A percentile compares a stretch with the other conserved stretches of the same genome.
These are phyloP conservation scores for Xylaria acuta DNA, from an alignment of 495 filamentous ascomycete species.

Conservation along the genomic window DNA sequence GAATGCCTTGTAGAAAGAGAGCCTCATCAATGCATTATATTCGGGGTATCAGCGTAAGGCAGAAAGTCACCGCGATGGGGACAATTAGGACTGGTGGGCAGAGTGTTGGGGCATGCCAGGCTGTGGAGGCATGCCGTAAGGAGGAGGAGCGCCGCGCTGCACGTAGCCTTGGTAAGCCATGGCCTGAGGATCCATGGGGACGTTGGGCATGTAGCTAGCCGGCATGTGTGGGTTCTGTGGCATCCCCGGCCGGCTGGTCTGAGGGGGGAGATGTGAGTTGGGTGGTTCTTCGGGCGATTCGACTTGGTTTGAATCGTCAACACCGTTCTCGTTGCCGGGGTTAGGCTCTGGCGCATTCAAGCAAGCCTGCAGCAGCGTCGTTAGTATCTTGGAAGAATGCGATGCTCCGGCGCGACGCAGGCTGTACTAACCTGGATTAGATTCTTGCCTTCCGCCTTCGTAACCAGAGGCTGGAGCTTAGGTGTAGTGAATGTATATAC, in stretches of 20 bases:
- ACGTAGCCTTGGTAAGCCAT: slow-evolving; percentile 69
- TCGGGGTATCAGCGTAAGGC: slow-evolving; percentile 56
- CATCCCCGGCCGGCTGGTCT: slow-evolving; percentile 57
- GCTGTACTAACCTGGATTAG: slow-evolving; percentile 84
- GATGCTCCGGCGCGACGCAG: slow-evolving; percentile 16
- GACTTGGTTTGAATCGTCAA: slow-evolving; percentile 71
- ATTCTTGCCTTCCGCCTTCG: slow-evolving; percentile 99
- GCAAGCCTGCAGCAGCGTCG: slow-evolving; percentile 71
- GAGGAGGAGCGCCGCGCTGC: slow-evolving; percentile 47
- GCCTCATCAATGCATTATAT: slow-evolving; percentile 58
- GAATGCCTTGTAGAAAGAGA: slow-evolving; percentile 46
- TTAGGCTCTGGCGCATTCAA: slow-evolving; percentile 96
- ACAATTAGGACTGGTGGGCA: slow-evolving; percentile 51
- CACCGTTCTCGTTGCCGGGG: slow-evolving; percentile 84
- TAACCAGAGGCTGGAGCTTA: slow-evolving; percentile 97
- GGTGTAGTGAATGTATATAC: slow-evolving; percentile 99
- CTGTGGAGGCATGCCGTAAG: slow-evolving; percentile 60
- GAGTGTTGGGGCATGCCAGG: slow-evolving; percentile 61
- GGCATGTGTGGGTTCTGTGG: slow-evolving; percentile 59
- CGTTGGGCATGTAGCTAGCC: slow-evolving; percentile 57
- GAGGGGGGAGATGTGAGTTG: slow-evolving; percentile 64
- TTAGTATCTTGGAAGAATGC: slow-evolving; percentile 13
- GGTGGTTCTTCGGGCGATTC: slow-evolving; percentile 70
- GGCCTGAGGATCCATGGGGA: slow-evolving; percentile 62
- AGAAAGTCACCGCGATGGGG: slow-evolving; percentile 40